These are phyloP conservation scores for Macrophomina tecta DNA, from an alignment of 2,329 filamentous ascomycete species.

Conservation along the genomic window DNA sequence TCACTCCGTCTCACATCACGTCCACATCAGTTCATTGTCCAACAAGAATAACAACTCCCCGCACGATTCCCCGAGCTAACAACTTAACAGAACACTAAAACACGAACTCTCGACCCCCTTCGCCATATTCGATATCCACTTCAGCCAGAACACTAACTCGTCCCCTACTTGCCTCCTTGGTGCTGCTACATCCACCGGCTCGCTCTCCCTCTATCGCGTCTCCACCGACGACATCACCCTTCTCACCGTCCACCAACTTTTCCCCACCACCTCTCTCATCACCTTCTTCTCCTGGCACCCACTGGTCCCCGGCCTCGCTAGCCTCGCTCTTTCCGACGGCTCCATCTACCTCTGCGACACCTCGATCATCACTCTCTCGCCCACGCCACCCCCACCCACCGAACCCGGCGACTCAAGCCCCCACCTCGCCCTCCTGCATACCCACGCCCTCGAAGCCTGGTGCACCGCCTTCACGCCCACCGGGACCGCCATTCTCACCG, in stretches of 20 bases:
- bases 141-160: constrained; percentile 46
- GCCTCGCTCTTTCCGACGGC: constrained; percentile 74
- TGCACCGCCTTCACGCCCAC: constrained; percentile 64
- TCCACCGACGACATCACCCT: constrained; percentile 38
- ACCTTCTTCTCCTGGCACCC: constrained; percentile 79
- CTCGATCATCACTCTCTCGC: not conserved
- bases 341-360: constrained; percentile 53
- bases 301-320: constrained; percentile 60
- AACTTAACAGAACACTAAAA: constrained; percentile 45
- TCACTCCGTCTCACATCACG: no score
- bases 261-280: constrained; percentile 67
- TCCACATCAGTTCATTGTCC: no score
- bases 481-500: constrained; percentile 64
- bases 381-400: not conserved
- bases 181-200: constrained; percentile 78
- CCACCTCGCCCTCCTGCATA: constrained; percentile 32
- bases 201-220: constrained; percentile 65
- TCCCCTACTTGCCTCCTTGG: constrained; percentile 62
- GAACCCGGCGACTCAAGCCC: constrained; percentile 47
- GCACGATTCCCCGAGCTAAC: not conserved
- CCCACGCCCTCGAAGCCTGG: constrained; percentile 74
- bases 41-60: no score
- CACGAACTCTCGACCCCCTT: constrained; percentile 65
- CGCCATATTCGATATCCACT: constrained; percentile 85
- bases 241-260: constrained; percentile 54